A percentile compares a stretch with the other conserved stretches of the same genome.
Conservation (phyloP, 1,284 basidiomycete species). For the Coniophora puteana region DNA sequence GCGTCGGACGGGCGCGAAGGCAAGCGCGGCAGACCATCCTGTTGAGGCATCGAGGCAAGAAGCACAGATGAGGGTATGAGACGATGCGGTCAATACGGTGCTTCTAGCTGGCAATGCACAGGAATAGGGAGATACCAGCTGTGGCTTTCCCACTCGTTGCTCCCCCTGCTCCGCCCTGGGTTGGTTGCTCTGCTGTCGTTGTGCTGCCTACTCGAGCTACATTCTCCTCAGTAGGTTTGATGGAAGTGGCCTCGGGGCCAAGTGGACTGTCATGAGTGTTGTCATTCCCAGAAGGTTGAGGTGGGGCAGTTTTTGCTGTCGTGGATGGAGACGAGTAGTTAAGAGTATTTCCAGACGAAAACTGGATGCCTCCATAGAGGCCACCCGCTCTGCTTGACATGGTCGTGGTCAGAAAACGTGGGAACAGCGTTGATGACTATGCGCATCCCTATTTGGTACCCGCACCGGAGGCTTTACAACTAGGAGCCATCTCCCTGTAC, state of each 20-base stretch:
- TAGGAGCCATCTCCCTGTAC: too few relatives aligned
- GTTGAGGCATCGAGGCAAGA: slow-evolving; percentile 19
- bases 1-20: slow-evolving; percentile 75
- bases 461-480: too few relatives aligned
- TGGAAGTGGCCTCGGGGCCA: slow-evolving; percentile 11
- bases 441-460: too few relatives aligned
- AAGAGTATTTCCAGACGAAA: slow-evolving; percentile 57
- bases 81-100: slow-evolving; percentile 33
- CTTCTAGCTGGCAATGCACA: slow-evolving; percentile 33
- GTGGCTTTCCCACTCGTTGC: slow-evolving; percentile 58
- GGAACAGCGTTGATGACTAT: slow-evolving; percentile 13
- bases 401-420: slow-evolving; percentile 24
- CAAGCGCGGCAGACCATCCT: slow-evolving; percentile 86
- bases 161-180: slow-evolving; percentile 18
- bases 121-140: slow-evolving; percentile 69
- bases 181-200: slow-evolving; percentile 11
- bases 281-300: slow-evolving; percentile 11
- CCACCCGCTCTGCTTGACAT: slow-evolving; percentile 77
- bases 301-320: slow-evolving; percentile 10
- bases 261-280: slow-evolving; percentile 12
- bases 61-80: slow-evolving; percentile 25
- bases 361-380: slow-evolving; percentile 78
- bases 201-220: slow-evolving; percentile 18
- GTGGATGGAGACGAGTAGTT: slow-evolving; percentile 20
- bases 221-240: slow-evolving; percentile 9